Base-by-base conservation (phyloP, 208 protist species). In the Endotrypanum monterogeii region DNA sequence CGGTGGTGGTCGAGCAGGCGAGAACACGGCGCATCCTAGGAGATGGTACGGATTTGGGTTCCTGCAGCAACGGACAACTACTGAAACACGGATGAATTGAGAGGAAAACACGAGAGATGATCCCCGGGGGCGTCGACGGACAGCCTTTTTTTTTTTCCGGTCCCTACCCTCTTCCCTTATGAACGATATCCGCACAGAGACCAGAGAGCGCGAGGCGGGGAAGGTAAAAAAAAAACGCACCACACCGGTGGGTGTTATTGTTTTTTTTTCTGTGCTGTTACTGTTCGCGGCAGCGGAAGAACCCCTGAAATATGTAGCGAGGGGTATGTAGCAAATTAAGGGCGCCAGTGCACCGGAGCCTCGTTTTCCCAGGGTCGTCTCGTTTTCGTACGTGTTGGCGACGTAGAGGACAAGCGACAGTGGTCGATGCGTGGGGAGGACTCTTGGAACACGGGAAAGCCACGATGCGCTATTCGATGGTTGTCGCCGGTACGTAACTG, bases 21-120 rank as follows among this genome's bases (percentile, higher is more conserved):
- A 76, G 54, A 65, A 76, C 55, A 57, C 74, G 73, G 25, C 61
- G 75, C 82, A 81, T 83, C 58, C 56, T 56, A 48, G 8, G 11
- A 65, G 46, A 12, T 23, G 60, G 37, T 48, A 23, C 60, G 37
- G 60, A 16, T 8, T 30, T n/a, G 37, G 14, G 60, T 35, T 8
- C 20, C 35, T 25, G 60, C 60, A 14, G 60, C 18, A 1, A 37
- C 60, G 46, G 1, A 8, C 3, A 8, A 14, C 23, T 28, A 9
- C 16, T 44, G 28, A 5, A 3, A 16, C 12, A 11, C 8, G 16
- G 28, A 32, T 3, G 12, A 20, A 1, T n/a, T 18, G 7, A n/a
- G 46, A 46, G 9, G 20, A 56, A 56, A 11, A 5, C 37, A 25
- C 9, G 28, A 32, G n/a, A 44, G 14, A 63, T 28, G 23, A 65